Base-by-base conservation (phyloP, 345 rosid species). In the Murraya paniculata region DNA sequence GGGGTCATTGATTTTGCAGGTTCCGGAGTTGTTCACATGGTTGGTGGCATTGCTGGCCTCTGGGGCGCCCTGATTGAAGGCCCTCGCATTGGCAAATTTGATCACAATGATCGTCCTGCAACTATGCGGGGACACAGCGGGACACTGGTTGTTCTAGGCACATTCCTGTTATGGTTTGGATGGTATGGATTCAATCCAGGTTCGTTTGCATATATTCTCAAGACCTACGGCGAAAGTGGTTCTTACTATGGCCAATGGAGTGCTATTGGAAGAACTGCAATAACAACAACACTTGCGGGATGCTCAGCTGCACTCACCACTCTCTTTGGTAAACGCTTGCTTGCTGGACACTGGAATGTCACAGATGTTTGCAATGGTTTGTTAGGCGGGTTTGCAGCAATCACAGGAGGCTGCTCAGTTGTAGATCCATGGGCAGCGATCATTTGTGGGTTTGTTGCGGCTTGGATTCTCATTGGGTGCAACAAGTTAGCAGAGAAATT, bases 161-260 rank as follows among this genome's bases (percentile, higher is more conserved):
- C 92, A 33, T 88, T 88, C 76, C 39, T 89, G 58, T 79, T 89
- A 14, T 89, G 92, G 92, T 89, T 88, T 18, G 91, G 91, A 1
- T 89, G 90, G 92, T 89, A 84, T 14, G 92, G 92, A 2, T 89
- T 89, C 77, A 89, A 87, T 72, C 91, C 92, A 2, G 92, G 90
- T 0, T 89, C 91, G 0, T 89, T 88, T 38, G 64, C 38, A 25
- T 82, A 71, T 25, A 89, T 89, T 64, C 50, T 88, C 77, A 77
- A 76, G 30, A 30, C 79, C 19, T 89, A 89, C n/a, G 68, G 84
- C 0, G 74, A 62, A 6, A 71, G 71, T 19, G 88, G 83, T 0
- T 72, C 81, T 27, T 81, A 27, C 66, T 82, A 88, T 21, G 93
- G 93, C 27, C 91, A 89, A 56, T 89, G 93, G 91, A 89, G 88